Evolutionary conservation across 1,284 basidiomycete species (phyloP).

Genomic region (Fomitopsis pinicola): DNA sequence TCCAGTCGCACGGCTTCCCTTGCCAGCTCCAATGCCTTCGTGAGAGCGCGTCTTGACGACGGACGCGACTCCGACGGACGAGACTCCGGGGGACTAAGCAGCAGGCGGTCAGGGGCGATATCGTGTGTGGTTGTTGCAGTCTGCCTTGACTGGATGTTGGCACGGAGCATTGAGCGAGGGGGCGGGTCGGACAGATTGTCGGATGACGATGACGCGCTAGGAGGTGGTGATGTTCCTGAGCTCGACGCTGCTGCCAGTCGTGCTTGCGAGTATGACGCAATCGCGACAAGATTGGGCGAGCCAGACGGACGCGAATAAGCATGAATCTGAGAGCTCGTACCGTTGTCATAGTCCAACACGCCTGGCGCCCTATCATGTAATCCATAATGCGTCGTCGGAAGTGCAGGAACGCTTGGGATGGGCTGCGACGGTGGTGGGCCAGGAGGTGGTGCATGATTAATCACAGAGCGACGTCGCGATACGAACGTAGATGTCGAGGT

Average conservation of each 20-base stretch:
- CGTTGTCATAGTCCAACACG: conserved; percentile 18
- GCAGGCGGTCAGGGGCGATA: conserved; percentile 37
- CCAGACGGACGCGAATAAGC: conserved; percentile 44
- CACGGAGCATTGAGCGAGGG: conserved; percentile 35
- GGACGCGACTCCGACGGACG: conserved; percentile 37
- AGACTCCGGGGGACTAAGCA: conserved; percentile 42
- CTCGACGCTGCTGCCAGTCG: conserved; percentile 39
- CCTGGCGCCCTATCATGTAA: conserved; percentile 21
- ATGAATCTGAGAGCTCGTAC: conserved; percentile 16
- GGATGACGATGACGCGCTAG: conserved; percentile 30
- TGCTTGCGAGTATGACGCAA: conserved; percentile 57
- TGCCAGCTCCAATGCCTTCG: conserved; percentile 75
- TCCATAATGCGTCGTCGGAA: conserved; percentile 23
- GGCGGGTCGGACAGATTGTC: conserved; percentile 57
- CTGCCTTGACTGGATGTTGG: conserved; percentile 17
- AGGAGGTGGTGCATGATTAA: conserved; percentile 56
- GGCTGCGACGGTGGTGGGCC: conserved; percentile 72
- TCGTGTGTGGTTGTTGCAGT: conserved; percentile 26
- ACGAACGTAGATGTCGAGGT: conserved; percentile 31
- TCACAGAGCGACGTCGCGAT: conserved; percentile 60
- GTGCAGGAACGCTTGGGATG: conserved; percentile 57
- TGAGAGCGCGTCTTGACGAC: conserved; percentile 75
- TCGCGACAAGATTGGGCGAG: conserved; percentile 52
- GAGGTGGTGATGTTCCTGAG: conserved; percentile 24
- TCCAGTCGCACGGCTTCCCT: conserved; percentile 79